Evolutionary conservation across 441 rosid genomes (phyloP).

Genomic region (Corymbia citriodora): DNA sequence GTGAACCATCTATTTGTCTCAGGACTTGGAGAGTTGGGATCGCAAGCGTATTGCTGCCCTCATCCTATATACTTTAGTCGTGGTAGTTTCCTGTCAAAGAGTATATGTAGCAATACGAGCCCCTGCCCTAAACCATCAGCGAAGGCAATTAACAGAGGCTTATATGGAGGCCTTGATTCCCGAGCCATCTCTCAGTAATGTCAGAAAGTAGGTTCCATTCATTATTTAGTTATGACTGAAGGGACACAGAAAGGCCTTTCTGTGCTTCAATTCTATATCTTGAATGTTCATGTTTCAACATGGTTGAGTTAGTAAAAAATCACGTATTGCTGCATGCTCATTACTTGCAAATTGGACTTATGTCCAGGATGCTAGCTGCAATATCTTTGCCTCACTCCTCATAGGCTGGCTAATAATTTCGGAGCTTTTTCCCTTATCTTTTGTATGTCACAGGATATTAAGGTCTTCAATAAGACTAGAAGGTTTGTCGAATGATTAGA

Average conservation of each 20-base stretch:
- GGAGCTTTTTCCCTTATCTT: background rate
- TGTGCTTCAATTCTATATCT: background rate
- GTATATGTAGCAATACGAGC: slow-evolving; percentile 60
- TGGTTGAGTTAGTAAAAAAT: background rate
- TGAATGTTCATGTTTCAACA: background rate
- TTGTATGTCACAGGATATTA: background rate
- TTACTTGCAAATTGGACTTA: background rate
- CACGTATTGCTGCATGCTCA: background rate
- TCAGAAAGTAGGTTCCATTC: slow-evolving; percentile 54
- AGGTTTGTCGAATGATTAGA: background rate
- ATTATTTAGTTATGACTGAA: background rate
- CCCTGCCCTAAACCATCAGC: slow-evolving; percentile 52
- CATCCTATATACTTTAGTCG: slow-evolving; percentile 49
- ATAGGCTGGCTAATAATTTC: background rate
- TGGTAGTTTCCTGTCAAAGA: slow-evolving; percentile 58
- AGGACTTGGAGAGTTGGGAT: slow-evolving; percentile 82
- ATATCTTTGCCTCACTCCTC: background rate
- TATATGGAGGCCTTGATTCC: slow-evolving; percentile 97
- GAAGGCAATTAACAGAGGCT: slow-evolving; percentile 74
- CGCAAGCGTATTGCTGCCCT: slow-evolving; percentile 52
- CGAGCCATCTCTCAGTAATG: slow-evolving; percentile 75
- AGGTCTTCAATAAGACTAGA: background rate
- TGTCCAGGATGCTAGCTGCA: background rate
- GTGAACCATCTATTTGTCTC: slow-evolving; percentile 18
- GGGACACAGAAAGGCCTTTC: background rate